Conservation (phyloP, 805 yeast species). For the Barnettozyma pratensis region DNA sequence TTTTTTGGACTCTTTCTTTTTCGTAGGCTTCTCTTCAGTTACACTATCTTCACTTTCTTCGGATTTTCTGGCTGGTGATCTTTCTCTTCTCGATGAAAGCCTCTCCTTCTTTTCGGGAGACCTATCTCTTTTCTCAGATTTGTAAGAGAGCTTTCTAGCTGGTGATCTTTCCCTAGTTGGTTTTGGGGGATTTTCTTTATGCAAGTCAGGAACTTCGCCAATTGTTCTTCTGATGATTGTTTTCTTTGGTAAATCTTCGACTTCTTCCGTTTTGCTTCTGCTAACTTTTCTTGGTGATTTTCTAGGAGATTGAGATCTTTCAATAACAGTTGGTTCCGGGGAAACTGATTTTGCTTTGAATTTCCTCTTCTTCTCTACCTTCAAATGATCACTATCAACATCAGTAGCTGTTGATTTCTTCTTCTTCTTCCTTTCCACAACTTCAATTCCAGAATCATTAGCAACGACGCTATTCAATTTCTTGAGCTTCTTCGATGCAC, state of each 20-base stretch:
- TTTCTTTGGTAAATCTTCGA: conserved; percentile 5
- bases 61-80: neutral
- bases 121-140: neutral
- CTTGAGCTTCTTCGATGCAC: conserved; percentile 36
- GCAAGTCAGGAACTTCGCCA: conserved; percentile 15
- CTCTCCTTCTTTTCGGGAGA: conserved; percentile 2
- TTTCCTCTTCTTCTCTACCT: conserved; percentile 9
- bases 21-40: neutral
- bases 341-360: neutral
- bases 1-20: neutral
- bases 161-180: conserved; percentile 8
- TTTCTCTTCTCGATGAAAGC: conserved; percentile 3
- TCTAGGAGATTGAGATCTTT: conserved; percentile 5
- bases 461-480: conserved; percentile 28
- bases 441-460: conserved; percentile 34
- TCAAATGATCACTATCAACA: conserved; percentile 6
- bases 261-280: conserved; percentile 15
- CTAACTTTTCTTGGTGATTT: conserved; percentile 17
- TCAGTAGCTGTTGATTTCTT: neutral
- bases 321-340: neutral
- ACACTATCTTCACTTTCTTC: neutral
- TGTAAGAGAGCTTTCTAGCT: conserved; percentile 2
- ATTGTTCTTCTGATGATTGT: conserved; percentile 7
- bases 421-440: conserved; percentile 25
- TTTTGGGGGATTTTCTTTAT: neutral